These are phyloP conservation scores for Ogataea ganodermae DNA, from an alignment of 805 yeast species.

Conservation along the genomic window DNA sequence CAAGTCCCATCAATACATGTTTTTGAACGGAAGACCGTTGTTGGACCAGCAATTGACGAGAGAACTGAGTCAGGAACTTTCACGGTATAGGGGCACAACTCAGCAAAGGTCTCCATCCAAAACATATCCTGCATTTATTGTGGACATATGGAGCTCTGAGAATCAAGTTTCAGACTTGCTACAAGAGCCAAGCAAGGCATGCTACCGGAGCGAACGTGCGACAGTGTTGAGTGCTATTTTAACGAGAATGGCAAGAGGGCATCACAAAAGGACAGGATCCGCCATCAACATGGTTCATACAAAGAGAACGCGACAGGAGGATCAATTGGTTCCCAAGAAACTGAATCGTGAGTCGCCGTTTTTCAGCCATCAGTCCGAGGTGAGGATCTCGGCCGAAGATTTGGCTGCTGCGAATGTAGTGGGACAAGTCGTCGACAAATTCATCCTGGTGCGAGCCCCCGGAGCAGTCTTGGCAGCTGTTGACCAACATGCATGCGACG, in stretches of 20 bases:
- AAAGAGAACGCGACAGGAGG: background rate
- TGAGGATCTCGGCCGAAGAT: constrained; percentile 25
- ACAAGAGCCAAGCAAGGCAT: constrained; percentile 42
- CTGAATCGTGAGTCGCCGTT: constrained; percentile 15
- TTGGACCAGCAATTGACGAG: constrained; percentile 22
- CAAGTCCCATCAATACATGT: constrained; percentile 45
- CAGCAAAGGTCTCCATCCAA: constrained; percentile 35
- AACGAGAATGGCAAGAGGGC: constrained; percentile 32
- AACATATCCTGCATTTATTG: constrained; percentile 38
- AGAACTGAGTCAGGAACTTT: constrained; percentile 21
- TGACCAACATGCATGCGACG: constrained; percentile 90
- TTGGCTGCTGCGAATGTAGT: constrained; percentile 38
- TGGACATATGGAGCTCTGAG: background rate
- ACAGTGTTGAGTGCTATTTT: constrained; percentile 36
- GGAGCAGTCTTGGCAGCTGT: constrained; percentile 41
- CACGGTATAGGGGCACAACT: constrained; percentile 1
- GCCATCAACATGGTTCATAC: background rate
- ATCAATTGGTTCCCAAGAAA: background rate
- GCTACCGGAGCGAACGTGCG: constrained; percentile 30
- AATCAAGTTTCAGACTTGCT: constrained; percentile 36
- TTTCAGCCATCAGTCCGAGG: constrained; percentile 11
- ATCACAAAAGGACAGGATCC: background rate
- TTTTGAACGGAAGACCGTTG: constrained; percentile 43
- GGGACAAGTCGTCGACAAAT: constrained; percentile 64
- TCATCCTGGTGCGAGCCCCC: constrained; percentile 48